Evolutionary conservation across 2,329 filamentous ascomycete genomes (phyloP).

Genomic region (Penicillium frequentans): DNA sequence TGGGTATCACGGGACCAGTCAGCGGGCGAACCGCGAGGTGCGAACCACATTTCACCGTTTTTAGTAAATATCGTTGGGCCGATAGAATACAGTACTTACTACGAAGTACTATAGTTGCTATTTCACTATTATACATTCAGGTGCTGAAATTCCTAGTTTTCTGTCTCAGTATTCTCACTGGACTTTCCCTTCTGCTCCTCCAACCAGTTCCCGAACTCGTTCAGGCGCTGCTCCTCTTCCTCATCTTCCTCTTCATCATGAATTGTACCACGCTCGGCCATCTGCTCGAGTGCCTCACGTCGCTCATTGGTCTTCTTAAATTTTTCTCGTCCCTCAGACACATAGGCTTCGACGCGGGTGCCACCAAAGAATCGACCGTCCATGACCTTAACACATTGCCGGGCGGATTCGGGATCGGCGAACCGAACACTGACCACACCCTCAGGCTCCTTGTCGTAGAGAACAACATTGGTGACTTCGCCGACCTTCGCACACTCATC

Average conservation of each 20-base stretch:
- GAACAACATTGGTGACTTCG: constrained; percentile 82
- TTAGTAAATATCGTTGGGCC: neutral
- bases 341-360: constrained; percentile 67
- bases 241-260: constrained; percentile 44
- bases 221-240: constrained; percentile 45
- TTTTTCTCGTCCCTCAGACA: constrained; percentile 69
- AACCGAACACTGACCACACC: constrained; percentile 88
- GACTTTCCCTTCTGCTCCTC: neutral
- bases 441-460: constrained; percentile 83
- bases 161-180: neutral
- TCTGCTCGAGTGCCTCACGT: constrained; percentile 44
- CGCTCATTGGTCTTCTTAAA: constrained; percentile 66
- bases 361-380: constrained; percentile 78
- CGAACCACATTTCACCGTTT: constrained; percentile 25
- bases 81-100: neutral
- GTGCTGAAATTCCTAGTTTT: neutral
- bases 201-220: constrained; percentile 27
- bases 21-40: constrained; percentile 19
- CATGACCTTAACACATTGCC: constrained; percentile 71
- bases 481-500: constrained; percentile 88
- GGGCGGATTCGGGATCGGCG: constrained; percentile 67
- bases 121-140: neutral
- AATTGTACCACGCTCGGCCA: constrained; percentile 46
- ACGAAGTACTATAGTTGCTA: neutral
- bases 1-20: constrained; percentile 27